phyloP scores from a whole-genome alignment of 1,284 basidiomycete species.

The Ceratobasidium sp. region DNA sequence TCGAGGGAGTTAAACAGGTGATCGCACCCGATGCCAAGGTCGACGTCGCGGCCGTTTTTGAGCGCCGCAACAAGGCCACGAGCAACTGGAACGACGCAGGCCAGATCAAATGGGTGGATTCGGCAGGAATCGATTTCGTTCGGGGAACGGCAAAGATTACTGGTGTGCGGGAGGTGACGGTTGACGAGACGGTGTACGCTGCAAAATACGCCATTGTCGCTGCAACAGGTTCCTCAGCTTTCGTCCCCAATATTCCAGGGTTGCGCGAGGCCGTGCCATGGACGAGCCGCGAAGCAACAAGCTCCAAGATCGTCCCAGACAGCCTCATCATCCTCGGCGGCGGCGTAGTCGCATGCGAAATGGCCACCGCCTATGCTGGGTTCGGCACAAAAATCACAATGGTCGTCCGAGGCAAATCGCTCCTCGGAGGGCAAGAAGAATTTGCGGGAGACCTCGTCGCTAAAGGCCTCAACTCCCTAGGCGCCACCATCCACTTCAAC shows the following conservation, averaged over 20 bases:
- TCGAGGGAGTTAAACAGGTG: conserved; percentile 38
- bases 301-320: conserved; percentile 33
- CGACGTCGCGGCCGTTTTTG: conserved; percentile 30
- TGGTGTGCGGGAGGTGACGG: conserved; percentile 1
- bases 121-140: conserved; percentile 42
- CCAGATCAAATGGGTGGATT: conserved; percentile 44
- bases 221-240: conserved; percentile 37
- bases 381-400: conserved; percentile 44
- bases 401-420: conserved; percentile 30
- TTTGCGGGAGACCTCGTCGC: conserved; percentile 44
- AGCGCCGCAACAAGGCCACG: conserved; percentile 32
- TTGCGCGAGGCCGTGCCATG: conserved; percentile 33
- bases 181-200: conserved; percentile 10
- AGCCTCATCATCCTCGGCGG: conserved; percentile 41
- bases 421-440: conserved; percentile 32
- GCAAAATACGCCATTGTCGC: conserved; percentile 41
- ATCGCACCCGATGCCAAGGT: conserved; percentile 26
- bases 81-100: conserved; percentile 40
- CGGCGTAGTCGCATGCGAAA: conserved; percentile 45
- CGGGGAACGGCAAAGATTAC: conserved; percentile 38
- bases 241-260: conserved; percentile 36
- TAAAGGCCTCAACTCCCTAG: conserved; percentile 28
- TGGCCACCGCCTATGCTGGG: conserved; percentile 39
- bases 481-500: conserved; percentile 28
- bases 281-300: conserved; percentile 46